Evolutionary conservation across 2,329 filamentous ascomycete species (phyloP), one percentile per base, ranked within the genome.

Genomic region (Penicillium griseofulvum): DNA sequence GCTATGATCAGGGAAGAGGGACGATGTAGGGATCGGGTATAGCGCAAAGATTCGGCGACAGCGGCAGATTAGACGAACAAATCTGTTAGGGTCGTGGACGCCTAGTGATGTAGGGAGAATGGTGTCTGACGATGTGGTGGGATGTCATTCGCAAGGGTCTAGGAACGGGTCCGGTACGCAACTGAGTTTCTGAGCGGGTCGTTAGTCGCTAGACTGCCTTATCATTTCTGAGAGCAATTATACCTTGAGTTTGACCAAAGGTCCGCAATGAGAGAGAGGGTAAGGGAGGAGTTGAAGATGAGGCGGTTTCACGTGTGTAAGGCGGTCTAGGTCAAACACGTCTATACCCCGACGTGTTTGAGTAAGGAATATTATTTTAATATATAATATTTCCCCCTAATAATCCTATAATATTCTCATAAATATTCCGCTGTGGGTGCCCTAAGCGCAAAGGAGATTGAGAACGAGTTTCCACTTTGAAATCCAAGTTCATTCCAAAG

Each of bases 291-390:
- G 49, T 48, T 46, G 54, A 54, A 52, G 49, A 49, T 51, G 36
- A 47, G 59, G 47, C 54, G 49, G 52, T 44, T 63, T 63, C 63
- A 65, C 63, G 63, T 65, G 63, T 58, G 36, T 54, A 65, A 65
- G 62, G 63, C 63, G 63, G 63, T 65, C 62, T 64, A 41, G 51
- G 52, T 29, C 3, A 19, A 36, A 49, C 45, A 50, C 46, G 52
- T 50, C 39, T 36, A 49, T 48, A 41, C n/a, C n/a, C n/a, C n/a
- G 10, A 2, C 12, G 19, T n/a, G 36, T 26, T 26, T 5, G 5
- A 9, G 11, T 37, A 26, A 9, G 17, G 28, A 28, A 12, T 12
- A 28, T 33, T 19, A 19, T 26, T 53, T 28, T 48, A 39, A 33
- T 26, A 49, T 41, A 16, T 12, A 22, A 45, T 33, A 33, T 33